Evolutionary conservation across 495 filamentous ascomycete genomes (phyloP).

Genomic region (Penicillium cinerascens): DNA sequence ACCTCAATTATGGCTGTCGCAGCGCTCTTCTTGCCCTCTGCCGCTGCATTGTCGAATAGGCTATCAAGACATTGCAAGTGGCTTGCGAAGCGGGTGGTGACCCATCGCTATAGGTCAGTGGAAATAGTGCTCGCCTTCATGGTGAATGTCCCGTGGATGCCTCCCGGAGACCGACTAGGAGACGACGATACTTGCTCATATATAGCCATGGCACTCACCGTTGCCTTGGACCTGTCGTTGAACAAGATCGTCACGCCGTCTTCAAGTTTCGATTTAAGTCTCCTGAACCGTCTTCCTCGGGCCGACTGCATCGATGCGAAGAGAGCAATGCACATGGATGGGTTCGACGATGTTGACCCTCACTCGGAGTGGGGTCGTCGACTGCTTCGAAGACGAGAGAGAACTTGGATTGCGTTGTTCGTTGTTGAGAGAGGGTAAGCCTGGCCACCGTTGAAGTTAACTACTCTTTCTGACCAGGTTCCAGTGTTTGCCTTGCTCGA

Average conservation of each 20-base stretch:
- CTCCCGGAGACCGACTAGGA: constrained; percentile 60
- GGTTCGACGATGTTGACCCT: constrained; percentile 62
- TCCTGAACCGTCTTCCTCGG: constrained; percentile 48
- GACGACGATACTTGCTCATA: constrained; percentile 73
- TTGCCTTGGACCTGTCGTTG: constrained; percentile 64
- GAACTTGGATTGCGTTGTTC: constrained; percentile 68
- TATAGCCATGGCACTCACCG: constrained; percentile 63
- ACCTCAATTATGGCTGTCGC: constrained; percentile 65
- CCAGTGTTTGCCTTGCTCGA: constrained; percentile 63
- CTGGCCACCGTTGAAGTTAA: background rate
- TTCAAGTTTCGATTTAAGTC: constrained; percentile 45
- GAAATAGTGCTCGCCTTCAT: constrained; percentile 73
- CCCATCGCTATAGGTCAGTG: constrained; percentile 58
- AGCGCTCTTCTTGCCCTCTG: constrained; percentile 59
- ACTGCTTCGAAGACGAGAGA: constrained; percentile 60
- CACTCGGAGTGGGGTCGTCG: constrained; percentile 54
- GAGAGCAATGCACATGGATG: constrained; percentile 62
- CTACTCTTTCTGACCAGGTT: background rate
- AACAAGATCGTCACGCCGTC: constrained; percentile 64
- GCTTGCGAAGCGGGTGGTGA: constrained; percentile 58
- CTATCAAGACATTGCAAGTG: constrained; percentile 61
- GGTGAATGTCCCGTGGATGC: constrained; percentile 77
- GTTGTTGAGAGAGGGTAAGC: constrained; percentile 67
- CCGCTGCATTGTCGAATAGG: constrained; percentile 59
- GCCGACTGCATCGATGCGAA: constrained; percentile 65